phyloP scores from a whole-genome alignment of 2,329 filamentous ascomycete species.

The Cryphonectria radicalis region DNA sequence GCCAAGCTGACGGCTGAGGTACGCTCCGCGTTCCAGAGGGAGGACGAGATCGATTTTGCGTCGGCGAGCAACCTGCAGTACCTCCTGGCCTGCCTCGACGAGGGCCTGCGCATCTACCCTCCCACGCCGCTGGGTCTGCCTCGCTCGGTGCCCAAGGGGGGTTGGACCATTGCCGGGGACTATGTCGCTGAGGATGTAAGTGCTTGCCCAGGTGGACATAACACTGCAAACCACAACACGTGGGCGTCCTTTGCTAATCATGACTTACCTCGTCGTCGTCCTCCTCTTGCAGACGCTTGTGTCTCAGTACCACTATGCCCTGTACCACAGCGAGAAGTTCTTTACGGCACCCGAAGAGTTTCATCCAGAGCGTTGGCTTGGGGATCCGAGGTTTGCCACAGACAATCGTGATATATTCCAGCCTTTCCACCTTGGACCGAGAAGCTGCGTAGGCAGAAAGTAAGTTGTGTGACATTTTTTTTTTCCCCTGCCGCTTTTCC shows the following conservation, averaged over 20 bases:
- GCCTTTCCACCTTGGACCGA: constrained; percentile 39
- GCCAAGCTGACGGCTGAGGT: constrained; percentile 42
- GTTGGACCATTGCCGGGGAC: constrained; percentile 22
- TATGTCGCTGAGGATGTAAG: constrained; percentile 27
- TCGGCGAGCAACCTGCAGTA: constrained; percentile 39
- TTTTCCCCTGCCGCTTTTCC: background rate
- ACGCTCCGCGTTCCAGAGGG: constrained; percentile 37
- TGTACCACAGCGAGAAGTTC: constrained; percentile 37
- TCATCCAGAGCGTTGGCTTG: constrained; percentile 42
- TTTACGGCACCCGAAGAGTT: constrained; percentile 40
- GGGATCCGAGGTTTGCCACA: constrained; percentile 24
- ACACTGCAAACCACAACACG: background rate
- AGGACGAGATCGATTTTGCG: constrained; percentile 40
- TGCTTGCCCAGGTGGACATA: background rate
- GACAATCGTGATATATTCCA: constrained; percentile 31
- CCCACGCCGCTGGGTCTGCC: constrained; percentile 26
- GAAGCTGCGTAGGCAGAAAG: constrained; percentile 41
- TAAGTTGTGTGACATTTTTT: constrained; percentile 26
- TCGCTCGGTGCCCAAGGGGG: constrained; percentile 23
- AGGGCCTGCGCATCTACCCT: constrained; percentile 45
- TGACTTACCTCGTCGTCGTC: background rate
- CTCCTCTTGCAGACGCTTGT: constrained; percentile 36
- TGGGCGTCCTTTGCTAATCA: background rate
- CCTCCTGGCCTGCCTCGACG: constrained; percentile 43
- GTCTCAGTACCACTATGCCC: constrained; percentile 38